A percentile compares a stretch with the other conserved stretches of the same genome.
Evolutionary conservation across 1,139 yeast genomes (phyloP).

Genomic region (Lodderomyces orthopsilosis): DNA sequence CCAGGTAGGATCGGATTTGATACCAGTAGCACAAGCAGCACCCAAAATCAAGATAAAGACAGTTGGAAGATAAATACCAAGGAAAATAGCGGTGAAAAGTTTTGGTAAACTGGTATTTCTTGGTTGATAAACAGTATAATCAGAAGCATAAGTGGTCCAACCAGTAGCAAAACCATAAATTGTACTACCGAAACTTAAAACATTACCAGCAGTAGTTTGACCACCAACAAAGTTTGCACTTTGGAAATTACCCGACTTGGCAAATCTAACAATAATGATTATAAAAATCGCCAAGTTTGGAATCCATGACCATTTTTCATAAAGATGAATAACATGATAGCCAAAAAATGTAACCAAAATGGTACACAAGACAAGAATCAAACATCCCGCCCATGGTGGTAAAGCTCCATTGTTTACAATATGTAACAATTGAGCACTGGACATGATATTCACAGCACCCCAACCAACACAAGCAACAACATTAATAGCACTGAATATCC

Average conservation of each 20-base stretch:
- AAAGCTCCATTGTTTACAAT: conserved; percentile 67
- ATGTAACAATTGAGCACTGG: conserved; percentile 80
- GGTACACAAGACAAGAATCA: conserved; percentile 67
- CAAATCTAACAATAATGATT: conserved; percentile 74
- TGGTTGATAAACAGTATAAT: conserved; percentile 84
- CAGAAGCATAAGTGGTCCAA: conserved; percentile 92
- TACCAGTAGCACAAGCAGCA: conserved; percentile 81
- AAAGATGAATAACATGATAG: conserved; percentile 73
- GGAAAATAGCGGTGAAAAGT: conserved; percentile 61
- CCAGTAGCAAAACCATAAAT: conserved; percentile 91
- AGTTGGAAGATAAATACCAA: conserved; percentile 67
- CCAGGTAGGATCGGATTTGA: conserved; percentile 46
- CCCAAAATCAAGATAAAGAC: conserved; percentile 76
- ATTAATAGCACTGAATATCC: conserved; percentile 76
- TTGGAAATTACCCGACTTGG: conserved; percentile 60
- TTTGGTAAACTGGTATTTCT: conserved; percentile 54
- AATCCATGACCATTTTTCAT: conserved; percentile 87
- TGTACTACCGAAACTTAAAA: conserved; percentile 81
- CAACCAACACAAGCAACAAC: conserved; percentile 90
- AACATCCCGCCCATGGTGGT: conserved; percentile 91
- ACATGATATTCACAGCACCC: conserved; percentile 92
- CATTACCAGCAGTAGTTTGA: conserved; percentile 65
- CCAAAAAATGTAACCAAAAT: conserved; percentile 82
- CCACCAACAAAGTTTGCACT: conserved; percentile 51
- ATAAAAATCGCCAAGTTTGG: conserved; percentile 74